Evolutionary conservation across 331 rosid genomes (phyloP).

Genomic region (Ulmus americana): DNA sequence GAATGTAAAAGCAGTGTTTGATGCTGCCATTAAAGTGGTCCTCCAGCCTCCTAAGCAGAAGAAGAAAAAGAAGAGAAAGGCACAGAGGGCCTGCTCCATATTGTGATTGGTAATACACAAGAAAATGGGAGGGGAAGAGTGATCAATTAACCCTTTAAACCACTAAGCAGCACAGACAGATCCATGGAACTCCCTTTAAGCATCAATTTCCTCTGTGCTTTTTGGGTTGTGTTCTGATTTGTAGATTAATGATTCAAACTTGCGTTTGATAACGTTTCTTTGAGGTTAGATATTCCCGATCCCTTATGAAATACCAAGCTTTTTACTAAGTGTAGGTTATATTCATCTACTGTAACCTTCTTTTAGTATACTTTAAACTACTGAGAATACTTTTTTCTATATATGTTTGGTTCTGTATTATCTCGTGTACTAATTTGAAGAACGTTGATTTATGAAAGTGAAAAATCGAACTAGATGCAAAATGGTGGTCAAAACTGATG

Average conservation of each 20-base stretch:
- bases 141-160: constrained; percentile 39
- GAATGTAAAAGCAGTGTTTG: constrained; percentile 97
- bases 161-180: constrained; percentile 41
- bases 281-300: constrained; percentile 30
- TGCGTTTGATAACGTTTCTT: constrained; percentile 14
- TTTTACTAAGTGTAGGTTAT: constrained; percentile 23
- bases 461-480: not conserved
- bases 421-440: not conserved
- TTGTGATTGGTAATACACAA: constrained; percentile 40
- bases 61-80: constrained; percentile 67
- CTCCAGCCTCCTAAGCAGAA: constrained; percentile 91
- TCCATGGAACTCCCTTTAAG: constrained; percentile 32
- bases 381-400: constrained; percentile 25
- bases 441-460: not conserved
- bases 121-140: constrained; percentile 31
- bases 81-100: constrained; percentile 70
- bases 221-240: constrained; percentile 29
- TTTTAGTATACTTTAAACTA: constrained; percentile 9
- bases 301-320: constrained; percentile 23
- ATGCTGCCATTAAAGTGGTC: constrained; percentile 88
- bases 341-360: constrained; percentile 38
- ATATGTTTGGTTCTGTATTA: not conserved
- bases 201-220: constrained; percentile 35
- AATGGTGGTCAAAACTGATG: not conserved
- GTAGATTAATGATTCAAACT: constrained; percentile 38